phyloP scores from a whole-genome alignment of 345 rosid genomes.

The Orychophragmus violaceus region DNA sequence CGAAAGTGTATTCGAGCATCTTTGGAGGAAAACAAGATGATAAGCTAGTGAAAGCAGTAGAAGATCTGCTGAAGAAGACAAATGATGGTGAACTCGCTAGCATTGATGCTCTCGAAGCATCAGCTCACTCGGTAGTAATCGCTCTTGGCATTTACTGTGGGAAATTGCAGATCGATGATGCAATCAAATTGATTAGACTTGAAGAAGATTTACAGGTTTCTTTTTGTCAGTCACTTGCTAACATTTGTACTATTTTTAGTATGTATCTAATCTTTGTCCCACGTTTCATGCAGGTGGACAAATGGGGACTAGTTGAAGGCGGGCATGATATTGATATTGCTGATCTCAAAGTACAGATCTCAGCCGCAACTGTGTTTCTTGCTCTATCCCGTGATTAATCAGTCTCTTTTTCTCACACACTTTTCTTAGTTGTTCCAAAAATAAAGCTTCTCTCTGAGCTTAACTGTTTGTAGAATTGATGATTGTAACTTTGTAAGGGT shows the following conservation, averaged over 20 bases:
- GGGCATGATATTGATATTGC: conserved; percentile 94
- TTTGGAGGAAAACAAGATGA: conserved; percentile 91
- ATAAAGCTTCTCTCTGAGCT: background rate
- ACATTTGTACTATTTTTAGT: background rate
- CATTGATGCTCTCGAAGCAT: conserved; percentile 82
- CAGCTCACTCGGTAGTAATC: conserved; percentile 74
- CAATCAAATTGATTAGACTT: conserved; percentile 76
- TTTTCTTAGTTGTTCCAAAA: background rate
- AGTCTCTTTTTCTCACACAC: background rate
- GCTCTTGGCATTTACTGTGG: conserved; percentile 63
- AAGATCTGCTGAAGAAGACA: conserved; percentile 50
- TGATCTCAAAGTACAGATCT: conserved; percentile 83
- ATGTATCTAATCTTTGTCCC: background rate
- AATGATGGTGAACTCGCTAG: conserved; percentile 80
- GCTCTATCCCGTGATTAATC: conserved; percentile 56
- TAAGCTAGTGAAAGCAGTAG: conserved; percentile 62
- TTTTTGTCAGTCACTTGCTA: background rate
- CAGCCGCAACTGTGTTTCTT: conserved; percentile 82
- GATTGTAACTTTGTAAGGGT: background rate
- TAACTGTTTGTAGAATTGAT: conserved; percentile 22
- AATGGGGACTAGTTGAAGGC: conserved; percentile 97
- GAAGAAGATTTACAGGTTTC: conserved; percentile 96
- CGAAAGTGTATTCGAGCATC: conserved; percentile 64
- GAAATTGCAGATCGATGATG: conserved; percentile 77
- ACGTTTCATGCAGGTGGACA: conserved; percentile 57